These are phyloP conservation scores for Metschnikowia cerradonensis DNA, from an alignment of 805 yeast species.

Conservation along the genomic window DNA sequence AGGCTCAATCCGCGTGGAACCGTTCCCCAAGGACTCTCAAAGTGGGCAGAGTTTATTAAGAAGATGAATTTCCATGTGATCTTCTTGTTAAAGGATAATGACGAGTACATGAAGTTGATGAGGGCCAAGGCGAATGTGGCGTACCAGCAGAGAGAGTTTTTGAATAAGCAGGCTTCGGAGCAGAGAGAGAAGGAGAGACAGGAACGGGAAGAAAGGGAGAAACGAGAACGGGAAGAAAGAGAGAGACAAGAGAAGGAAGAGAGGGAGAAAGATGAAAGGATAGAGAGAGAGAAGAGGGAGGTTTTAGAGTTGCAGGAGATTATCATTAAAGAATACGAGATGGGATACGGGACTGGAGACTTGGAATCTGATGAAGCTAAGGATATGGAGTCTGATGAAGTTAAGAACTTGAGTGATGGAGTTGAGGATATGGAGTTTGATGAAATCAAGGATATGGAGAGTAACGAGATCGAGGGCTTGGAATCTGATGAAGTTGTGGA, in stretches of 20 bases:
- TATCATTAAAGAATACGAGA: neutral
- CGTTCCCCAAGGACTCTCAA: constrained; percentile 36
- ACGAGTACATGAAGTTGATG: constrained; percentile 36
- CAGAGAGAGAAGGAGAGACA: neutral
- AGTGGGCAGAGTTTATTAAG: constrained; percentile 31
- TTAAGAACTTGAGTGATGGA: too few relatives aligned
- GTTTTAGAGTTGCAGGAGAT: neutral
- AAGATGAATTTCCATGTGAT: constrained; percentile 45
- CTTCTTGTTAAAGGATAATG: constrained; percentile 54
- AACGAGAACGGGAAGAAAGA: neutral
- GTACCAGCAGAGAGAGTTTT: constrained; percentile 35
- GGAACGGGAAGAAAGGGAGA: neutral
- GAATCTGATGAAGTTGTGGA: too few relatives aligned
- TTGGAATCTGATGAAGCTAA: too few relatives aligned
- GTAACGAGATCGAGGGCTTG: too few relatives aligned
- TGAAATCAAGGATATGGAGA: too few relatives aligned
- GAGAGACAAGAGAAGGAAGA: neutral
- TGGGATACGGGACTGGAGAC: too few relatives aligned
- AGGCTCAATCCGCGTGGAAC: constrained; percentile 14
- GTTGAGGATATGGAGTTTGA: too few relatives aligned
- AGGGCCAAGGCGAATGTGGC: constrained; percentile 44
- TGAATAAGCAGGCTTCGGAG: constrained; percentile 8
- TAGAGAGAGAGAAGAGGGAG: neutral
- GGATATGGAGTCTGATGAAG: too few relatives aligned
- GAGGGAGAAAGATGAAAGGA: neutral